Evolutionary conservation across 805 yeast species (phyloP), one percentile per base, ranked within the genome.

Genomic region (Limtongozyma cylindracea): DNA sequence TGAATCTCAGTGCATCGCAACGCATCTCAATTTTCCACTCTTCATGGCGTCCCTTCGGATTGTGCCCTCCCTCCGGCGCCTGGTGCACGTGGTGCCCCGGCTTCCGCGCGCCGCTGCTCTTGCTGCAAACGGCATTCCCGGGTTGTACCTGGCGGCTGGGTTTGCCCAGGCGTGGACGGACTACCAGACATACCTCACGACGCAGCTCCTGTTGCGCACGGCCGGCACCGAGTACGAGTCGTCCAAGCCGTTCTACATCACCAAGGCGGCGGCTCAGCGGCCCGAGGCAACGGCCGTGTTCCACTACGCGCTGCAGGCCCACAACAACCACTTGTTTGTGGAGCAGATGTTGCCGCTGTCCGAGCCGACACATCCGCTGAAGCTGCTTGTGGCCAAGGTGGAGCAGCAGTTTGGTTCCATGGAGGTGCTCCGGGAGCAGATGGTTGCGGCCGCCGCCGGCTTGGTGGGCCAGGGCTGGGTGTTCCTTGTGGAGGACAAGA

Each of bases 321-420:
- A 74, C 49, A 82, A 80, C 47, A 88, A 88, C 49, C 98, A 84
- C 46, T 56, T 88, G 22, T 78, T 73, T 35, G 67, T 80, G 37
- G 64, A 71, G 41, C 73, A 72, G 35, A 47, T 69, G 21, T 31
- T 45, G 8, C 40, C 43, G 31, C 36, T 37, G 25, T 24, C 35
- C 4, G 38, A 32, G 19, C 55, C 56, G 5, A 22, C 31, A 17
- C 25, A 33, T 16, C 15, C 15, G 15, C 15, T 13, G 15, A 6
- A 13, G 6, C 5, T 13, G 5, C 6, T 5, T 6, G 15, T 13
- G 6, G 45, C 56, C 10, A 31, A 36, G 29, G 39, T 44, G 5
- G 41, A 38, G 24, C 37, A 37, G 25, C 47, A 49, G 21, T 37
- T 42, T 17, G 28, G 36, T 9, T 43, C 46, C 16, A 38, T 68